Conservation (phyloP, 192 early-diverging fungal species). For the Rhizophlyctis rosea region DNA sequence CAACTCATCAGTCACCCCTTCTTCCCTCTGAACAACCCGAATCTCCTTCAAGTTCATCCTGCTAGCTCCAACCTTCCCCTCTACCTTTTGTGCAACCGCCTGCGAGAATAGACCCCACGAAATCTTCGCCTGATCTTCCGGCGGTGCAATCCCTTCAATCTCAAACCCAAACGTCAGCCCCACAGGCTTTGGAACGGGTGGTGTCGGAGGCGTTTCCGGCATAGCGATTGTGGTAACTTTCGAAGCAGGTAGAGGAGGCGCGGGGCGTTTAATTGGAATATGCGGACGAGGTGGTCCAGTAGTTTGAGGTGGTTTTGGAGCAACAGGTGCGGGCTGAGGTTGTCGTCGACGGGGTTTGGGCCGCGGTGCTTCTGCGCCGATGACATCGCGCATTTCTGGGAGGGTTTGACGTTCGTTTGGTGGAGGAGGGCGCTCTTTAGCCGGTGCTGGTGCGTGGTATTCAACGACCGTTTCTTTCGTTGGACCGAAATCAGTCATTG, state of each 20-base stretch:
- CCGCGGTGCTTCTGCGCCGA: no score
- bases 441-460: background rate
- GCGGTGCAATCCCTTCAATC: no score
- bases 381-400: no score
- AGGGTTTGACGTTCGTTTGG: no score
- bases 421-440: background rate
- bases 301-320: background rate
- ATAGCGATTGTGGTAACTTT: no score
- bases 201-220: no score
- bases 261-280: no score
- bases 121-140: background rate
- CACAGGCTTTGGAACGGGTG: background rate
- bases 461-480: background rate
- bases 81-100: constrained; percentile 6
- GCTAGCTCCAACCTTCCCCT: background rate
- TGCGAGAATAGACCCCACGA: constrained; percentile 22
- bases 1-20: constrained; percentile 28
- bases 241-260: no score
- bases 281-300: background rate
- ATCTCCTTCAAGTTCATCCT: background rate
- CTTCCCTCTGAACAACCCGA: constrained; percentile 15
- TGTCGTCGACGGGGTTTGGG: background rate
- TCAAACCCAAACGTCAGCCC: background rate
- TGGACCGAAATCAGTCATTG: background rate
- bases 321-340: background rate